phyloP scores from a whole-genome alignment of 331 rosid species.

The Rhamnella rubrinervis region DNA sequence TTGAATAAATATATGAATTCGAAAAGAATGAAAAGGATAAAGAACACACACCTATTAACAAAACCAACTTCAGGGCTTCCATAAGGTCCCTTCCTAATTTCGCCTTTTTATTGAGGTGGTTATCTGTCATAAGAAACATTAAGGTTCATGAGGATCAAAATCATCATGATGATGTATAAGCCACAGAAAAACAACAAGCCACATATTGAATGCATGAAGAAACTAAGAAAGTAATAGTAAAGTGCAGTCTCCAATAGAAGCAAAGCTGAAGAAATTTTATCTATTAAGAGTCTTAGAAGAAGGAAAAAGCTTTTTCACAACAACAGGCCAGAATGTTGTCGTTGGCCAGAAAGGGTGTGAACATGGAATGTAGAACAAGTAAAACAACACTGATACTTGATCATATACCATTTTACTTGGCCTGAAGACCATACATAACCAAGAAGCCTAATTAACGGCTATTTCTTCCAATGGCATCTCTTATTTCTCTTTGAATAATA shows the following conservation, averaged over 20 bases:
- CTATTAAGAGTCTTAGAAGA: background rate
- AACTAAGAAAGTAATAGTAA: too few species aligned
- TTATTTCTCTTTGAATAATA: background rate
- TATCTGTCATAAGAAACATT: slow-evolving; percentile 50
- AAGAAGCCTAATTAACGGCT: background rate
- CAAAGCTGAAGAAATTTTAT: too few species aligned
- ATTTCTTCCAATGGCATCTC: background rate
- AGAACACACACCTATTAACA: slow-evolving; percentile 72
- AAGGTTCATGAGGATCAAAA: background rate
- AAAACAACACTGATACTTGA: background rate
- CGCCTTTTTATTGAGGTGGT: slow-evolving; percentile 60
- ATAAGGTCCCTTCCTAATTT: slow-evolving; percentile 55
- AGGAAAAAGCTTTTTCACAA: background rate
- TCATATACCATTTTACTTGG: background rate
- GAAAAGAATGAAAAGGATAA: slow-evolving; percentile 3
- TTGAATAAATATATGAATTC: slow-evolving; percentile 5
- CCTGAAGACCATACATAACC: background rate
- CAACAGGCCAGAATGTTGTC: background rate
- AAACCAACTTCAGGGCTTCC: slow-evolving; percentile 86
- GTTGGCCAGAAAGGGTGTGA: background rate
- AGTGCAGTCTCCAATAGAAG: too few species aligned
- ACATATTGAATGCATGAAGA: too few species aligned
- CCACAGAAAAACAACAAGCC: too few species aligned
- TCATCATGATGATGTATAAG: background rate
- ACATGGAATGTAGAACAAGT: background rate